Conservation (phyloP, 2,329 filamentous ascomycete genomes). For the Ceratocystis eucalypticola region DNA sequence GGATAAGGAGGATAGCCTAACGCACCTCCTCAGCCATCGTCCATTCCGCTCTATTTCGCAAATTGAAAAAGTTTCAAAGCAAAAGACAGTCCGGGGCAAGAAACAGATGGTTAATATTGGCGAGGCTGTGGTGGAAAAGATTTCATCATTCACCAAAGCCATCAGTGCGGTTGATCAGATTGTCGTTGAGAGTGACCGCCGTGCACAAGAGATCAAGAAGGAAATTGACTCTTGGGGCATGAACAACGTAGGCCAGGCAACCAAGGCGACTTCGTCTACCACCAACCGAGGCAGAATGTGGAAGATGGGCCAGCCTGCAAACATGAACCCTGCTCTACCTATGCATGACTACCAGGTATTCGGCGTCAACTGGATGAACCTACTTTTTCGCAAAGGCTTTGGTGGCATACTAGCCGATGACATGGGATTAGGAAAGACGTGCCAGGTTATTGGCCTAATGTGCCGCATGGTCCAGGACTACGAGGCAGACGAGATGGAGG, state of each 20-base stretch:
- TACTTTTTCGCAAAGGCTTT: constrained; percentile 65
- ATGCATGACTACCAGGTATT: constrained; percentile 93
- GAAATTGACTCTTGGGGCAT: constrained; percentile 37
- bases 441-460: constrained; percentile 86
- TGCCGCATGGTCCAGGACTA: constrained; percentile 64
- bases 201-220: constrained; percentile 45
- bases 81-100: constrained; percentile 30
- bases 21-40: constrained; percentile 55
- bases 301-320: constrained; percentile 47
- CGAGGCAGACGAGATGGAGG: constrained; percentile 24
- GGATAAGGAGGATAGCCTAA: constrained; percentile 54
- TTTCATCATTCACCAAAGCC: constrained; percentile 61
- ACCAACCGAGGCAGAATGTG: constrained; percentile 10
- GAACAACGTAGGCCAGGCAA: constrained; percentile 32
- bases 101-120: constrained; percentile 36
- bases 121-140: constrained; percentile 37
- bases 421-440: constrained; percentile 95
- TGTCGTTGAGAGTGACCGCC: constrained; percentile 58
- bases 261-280: constrained; percentile 21
- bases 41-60: constrained; percentile 49
- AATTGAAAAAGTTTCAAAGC: constrained; percentile 51
- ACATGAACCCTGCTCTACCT: constrained; percentile 61
- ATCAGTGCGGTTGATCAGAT: constrained; percentile 75
- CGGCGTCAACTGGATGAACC: constrained; percentile 83
- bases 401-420: constrained; percentile 93